Percentiles rank a stretch among this genome's conserved stretches.
Evolutionary conservation across 306 rosid genomes (phyloP).

Genomic region (Ormosia semicastrata): DNA sequence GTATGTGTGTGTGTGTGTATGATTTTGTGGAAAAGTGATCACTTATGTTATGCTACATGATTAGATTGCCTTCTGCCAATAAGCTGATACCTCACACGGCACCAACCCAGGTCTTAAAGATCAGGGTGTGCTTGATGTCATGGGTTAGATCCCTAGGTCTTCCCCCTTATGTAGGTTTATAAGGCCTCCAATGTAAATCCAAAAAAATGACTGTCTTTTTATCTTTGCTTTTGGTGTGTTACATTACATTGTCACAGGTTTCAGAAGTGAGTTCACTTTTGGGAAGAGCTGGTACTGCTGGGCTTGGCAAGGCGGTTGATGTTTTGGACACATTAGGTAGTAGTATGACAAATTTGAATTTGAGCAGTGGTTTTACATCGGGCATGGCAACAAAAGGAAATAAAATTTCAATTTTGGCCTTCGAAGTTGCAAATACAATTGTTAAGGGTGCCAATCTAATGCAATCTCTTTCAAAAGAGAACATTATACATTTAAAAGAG

Average conservation of each 20-base stretch:
- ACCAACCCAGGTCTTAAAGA: not conserved
- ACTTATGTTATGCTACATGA: not conserved
- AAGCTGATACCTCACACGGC: not conserved
- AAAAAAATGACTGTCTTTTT: not conserved
- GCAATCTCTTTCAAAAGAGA: slow-evolving; percentile 97
- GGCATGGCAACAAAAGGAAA: slow-evolving; percentile 87
- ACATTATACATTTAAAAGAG: slow-evolving; percentile 84
- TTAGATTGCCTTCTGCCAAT: not conserved
- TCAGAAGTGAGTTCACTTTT: slow-evolving; percentile 92
- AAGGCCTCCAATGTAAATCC: not conserved
- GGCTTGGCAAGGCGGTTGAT: slow-evolving; percentile 98
- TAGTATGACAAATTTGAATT: slow-evolving; percentile 89
- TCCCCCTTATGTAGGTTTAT: not conserved
- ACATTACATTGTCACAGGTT: slow-evolving; percentile 45
- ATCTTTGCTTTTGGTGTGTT: slow-evolving; percentile 27
- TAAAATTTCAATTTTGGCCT: slow-evolving; percentile 90
- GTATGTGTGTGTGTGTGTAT: too few relatives aligned
- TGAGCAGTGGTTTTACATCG: slow-evolving; percentile 78
- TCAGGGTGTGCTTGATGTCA: not conserved
- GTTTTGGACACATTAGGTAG: slow-evolving; percentile 98
- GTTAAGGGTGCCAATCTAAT: slow-evolving; percentile 93
- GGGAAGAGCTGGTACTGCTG: slow-evolving; percentile 96
- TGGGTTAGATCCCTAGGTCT: not conserved
- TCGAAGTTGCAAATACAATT: slow-evolving; percentile 97
- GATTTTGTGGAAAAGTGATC: not conserved